phyloP scores from a whole-genome alignment of 495 filamentous ascomycete genomes.

The Articulospora tetracladia region DNA sequence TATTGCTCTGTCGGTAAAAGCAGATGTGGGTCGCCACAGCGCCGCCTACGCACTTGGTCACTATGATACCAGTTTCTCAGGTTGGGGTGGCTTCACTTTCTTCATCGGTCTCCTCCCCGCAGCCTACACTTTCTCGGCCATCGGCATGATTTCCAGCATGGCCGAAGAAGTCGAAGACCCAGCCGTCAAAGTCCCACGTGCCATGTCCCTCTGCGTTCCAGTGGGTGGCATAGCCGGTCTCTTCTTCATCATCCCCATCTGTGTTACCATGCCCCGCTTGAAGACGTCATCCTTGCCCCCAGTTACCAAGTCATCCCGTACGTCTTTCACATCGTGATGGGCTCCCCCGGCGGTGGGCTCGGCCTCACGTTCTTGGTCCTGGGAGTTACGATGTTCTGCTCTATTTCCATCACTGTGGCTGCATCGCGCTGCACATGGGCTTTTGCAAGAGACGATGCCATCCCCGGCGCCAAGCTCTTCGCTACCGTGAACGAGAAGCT shows the following conservation, averaged over 20 bases:
- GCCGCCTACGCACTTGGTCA: conserved; percentile 39
- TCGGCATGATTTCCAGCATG: conserved; percentile 51
- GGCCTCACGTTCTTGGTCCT: conserved; percentile 39
- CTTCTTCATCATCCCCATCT: conserved; percentile 46
- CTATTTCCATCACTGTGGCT: conserved; percentile 46
- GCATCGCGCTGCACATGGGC: conserved; percentile 49
- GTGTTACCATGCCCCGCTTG: conserved; percentile 42
- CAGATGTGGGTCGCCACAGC: conserved; percentile 38
- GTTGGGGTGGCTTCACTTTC: conserved; percentile 40
- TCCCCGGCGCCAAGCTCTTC: conserved; percentile 36
- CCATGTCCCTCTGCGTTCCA: conserved; percentile 39
- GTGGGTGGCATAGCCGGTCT: conserved; percentile 39
- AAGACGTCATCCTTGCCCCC: conserved; percentile 37
- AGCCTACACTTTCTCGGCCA: conserved; percentile 47
- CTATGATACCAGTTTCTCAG: conserved; percentile 36
- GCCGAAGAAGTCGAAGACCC: conserved; percentile 44
- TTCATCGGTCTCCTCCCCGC: conserved; percentile 50
- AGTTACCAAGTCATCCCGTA: conserved; percentile 42
- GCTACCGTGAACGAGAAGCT: conserved; percentile 29
- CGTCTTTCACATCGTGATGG: conserved; percentile 45
- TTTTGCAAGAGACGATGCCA: conserved; percentile 38
- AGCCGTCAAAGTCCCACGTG: conserved; percentile 40
- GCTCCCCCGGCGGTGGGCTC: conserved; percentile 34
- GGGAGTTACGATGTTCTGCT: conserved; percentile 31
- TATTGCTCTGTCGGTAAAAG: conserved; percentile 38